These are phyloP conservation scores for Salvia rosmarinus DNA, from an alignment of 257 asterid genomes.

Conservation along the genomic window DNA sequence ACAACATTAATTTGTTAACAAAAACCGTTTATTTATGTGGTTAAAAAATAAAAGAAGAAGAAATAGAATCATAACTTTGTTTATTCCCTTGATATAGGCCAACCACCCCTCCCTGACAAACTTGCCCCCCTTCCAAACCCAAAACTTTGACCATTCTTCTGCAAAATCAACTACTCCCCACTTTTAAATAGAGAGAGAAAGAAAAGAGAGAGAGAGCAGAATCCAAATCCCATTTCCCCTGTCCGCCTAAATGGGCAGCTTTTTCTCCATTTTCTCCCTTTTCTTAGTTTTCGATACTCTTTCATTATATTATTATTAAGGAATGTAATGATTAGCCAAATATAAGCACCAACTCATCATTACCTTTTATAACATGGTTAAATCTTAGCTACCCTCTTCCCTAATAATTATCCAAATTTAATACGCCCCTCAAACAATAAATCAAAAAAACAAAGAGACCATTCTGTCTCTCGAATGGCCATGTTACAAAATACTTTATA, in stretches of 20 bases:
- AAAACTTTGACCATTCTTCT: slow-evolving; percentile 29
- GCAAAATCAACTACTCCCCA: slow-evolving; percentile 27
- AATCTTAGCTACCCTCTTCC: slow-evolving; percentile 41
- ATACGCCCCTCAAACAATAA: slow-evolving; percentile 25
- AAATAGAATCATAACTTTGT: background rate
- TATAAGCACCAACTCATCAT: slow-evolving; percentile 64
- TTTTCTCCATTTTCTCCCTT: background rate
- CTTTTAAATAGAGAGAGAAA: too few relatives aligned
- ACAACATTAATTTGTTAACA: too few relatives aligned
- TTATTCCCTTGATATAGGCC: background rate
- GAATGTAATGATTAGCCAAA: slow-evolving; percentile 53
- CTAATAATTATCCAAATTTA: slow-evolving; percentile 49
- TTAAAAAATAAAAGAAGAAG: too few relatives aligned
- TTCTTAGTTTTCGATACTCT: background rate
- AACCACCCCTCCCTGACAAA: background rate
- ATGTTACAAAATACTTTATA: slow-evolving; percentile 16
- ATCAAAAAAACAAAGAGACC: background rate
- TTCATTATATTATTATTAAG: background rate
- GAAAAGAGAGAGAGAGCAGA: background rate
- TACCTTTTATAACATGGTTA: slow-evolving; percentile 50
- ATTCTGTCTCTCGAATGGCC: slow-evolving; percentile 31
- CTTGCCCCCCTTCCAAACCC: slow-evolving; percentile 6
- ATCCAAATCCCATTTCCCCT: slow-evolving; percentile 23
- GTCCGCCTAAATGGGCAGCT: background rate
- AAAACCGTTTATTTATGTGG: too few relatives aligned